Evolutionary conservation across 495 filamentous ascomycete species (phyloP).

Genomic region (Lentithecium fluviatile): DNA sequence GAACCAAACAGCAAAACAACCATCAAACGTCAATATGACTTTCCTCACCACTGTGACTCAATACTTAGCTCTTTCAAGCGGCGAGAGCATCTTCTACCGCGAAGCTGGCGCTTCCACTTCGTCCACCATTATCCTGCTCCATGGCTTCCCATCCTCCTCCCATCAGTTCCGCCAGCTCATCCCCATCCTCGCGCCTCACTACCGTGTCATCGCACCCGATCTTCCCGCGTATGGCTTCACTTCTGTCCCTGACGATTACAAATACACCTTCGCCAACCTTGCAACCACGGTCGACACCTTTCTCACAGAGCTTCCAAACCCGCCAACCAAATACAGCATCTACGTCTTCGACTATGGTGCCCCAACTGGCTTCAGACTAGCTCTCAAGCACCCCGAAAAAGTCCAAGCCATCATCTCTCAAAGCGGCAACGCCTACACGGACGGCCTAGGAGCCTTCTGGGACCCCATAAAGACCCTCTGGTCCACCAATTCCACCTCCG

Average conservation of each 20-base stretch:
- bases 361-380: slow-evolving; percentile 55
- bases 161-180: slow-evolving; percentile 63
- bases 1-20: background rate
- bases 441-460: slow-evolving; percentile 62
- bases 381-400: slow-evolving; percentile 49
- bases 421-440: slow-evolving; percentile 65
- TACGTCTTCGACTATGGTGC: slow-evolving; percentile 71
- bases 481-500: slow-evolving; percentile 43
- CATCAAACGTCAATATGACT: slow-evolving; percentile 1
- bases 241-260: slow-evolving; percentile 43
- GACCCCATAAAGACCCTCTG: slow-evolving; percentile 51
- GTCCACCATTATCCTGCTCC: slow-evolving; percentile 59
- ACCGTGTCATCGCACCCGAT: slow-evolving; percentile 61
- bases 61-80: slow-evolving; percentile 35
- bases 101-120: slow-evolving; percentile 43
- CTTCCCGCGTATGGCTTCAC: slow-evolving; percentile 55
- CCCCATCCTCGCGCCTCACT: slow-evolving; percentile 53
- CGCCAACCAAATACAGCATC: slow-evolving; percentile 49
- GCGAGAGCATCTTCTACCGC: slow-evolving; percentile 60
- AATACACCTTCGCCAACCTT: slow-evolving; percentile 54
- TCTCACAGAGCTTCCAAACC: slow-evolving; percentile 48
- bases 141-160: slow-evolving; percentile 64
- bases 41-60: slow-evolving; percentile 14
- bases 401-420: slow-evolving; percentile 58
- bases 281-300: slow-evolving; percentile 51